Evolutionary conservation across 192 early-diverging fungal genomes (phyloP).

Genomic region (Entomortierella chlamydospora): DNA sequence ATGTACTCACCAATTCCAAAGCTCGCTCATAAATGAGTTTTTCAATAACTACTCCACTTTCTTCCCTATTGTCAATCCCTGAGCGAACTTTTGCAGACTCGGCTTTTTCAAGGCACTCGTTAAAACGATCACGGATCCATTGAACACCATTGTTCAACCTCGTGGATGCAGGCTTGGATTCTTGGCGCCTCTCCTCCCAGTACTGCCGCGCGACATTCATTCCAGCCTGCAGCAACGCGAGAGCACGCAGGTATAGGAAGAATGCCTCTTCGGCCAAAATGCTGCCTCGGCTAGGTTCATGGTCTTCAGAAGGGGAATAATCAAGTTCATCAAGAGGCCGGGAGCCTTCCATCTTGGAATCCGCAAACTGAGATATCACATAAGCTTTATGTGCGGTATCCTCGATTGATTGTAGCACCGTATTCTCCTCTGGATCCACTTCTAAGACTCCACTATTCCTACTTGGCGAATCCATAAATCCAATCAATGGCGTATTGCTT

Average conservation of each 20-base stretch:
- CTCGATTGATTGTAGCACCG: slow-evolving; percentile 72
- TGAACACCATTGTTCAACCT: slow-evolving; percentile 73
- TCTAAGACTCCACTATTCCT: slow-evolving; percentile 8
- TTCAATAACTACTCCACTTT: slow-evolving; percentile 67
- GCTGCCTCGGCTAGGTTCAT: slow-evolving; percentile 47
- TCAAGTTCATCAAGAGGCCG: slow-evolving; percentile 51
- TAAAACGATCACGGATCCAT: slow-evolving; percentile 92
- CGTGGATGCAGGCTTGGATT: slow-evolving; percentile 46
- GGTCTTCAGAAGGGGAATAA: slow-evolving; percentile 38
- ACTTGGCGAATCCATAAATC: slow-evolving; percentile 28
- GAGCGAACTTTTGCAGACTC: slow-evolving; percentile 69
- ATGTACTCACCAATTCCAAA: slow-evolving; percentile 73
- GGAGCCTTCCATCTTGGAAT: slow-evolving; percentile 67
- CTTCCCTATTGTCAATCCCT: slow-evolving; percentile 64
- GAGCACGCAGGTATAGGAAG: slow-evolving; percentile 74
- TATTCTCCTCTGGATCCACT: slow-evolving; percentile 53
- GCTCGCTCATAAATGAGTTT: slow-evolving; percentile 81
- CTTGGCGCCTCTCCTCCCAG: slow-evolving; percentile 63
- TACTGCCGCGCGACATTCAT: slow-evolving; percentile 66
- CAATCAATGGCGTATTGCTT: slow-evolving; percentile 39
- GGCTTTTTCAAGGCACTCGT: slow-evolving; percentile 89
- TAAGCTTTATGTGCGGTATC: slow-evolving; percentile 77
- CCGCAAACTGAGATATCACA: slow-evolving; percentile 74
- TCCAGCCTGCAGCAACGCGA: slow-evolving; percentile 72
- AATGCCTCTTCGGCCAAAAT: slow-evolving; percentile 75